Percentiles rank a stretch among this genome's conserved stretches.
These are phyloP conservation scores for Daldinia caldariorum DNA, from an alignment of 495 filamentous ascomycete genomes.

Conservation along the genomic window DNA sequence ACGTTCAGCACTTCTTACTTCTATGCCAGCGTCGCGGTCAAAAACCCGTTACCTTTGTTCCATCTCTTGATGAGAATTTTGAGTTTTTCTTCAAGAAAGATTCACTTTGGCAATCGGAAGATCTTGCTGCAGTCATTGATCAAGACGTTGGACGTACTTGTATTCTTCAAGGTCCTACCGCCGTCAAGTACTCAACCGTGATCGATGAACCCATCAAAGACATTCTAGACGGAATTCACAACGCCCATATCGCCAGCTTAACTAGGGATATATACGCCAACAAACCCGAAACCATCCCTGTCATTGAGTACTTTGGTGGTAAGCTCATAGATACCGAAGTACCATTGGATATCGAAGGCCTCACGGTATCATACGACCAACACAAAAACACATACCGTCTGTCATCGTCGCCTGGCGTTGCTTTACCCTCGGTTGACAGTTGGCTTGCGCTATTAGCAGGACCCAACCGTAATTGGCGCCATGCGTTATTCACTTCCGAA, in stretches of 20 bases:
- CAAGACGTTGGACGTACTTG: conserved; percentile 95
- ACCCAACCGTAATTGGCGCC: conserved; percentile 83
- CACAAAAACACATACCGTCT: conserved; percentile 83
- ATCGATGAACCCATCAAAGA: conserved; percentile 94
- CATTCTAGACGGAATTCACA: conserved; percentile 89
- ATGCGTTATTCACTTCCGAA: conserved; percentile 96
- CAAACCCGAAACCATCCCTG: conserved; percentile 77
- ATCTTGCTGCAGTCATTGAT: conserved; percentile 91
- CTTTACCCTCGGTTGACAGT: conserved; percentile 77
- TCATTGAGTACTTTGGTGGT: conserved; percentile 94
- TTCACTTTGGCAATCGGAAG: conserved; percentile 99
- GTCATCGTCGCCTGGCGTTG: conserved; percentile 70
- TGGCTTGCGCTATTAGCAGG: conserved; percentile 95
- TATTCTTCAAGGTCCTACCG: conserved; percentile 95
- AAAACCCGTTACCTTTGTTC: conserved; percentile 97
- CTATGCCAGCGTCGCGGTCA: conserved; percentile 93
- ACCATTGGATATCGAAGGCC: conserved; percentile 77
- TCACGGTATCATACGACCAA: conserved; percentile 77
- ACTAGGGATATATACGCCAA: conserved; percentile 81
- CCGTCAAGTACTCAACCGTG: conserved; percentile 85
- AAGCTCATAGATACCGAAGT: conserved; percentile 71
- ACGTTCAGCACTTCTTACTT: conserved; percentile 93
- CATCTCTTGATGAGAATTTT: conserved; percentile 90
- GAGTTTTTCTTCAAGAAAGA: conserved; percentile 99
- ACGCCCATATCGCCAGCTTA: conserved; percentile 81